phyloP scores from a whole-genome alignment of 768 basidiomycete species.

The Mrakia frigida region DNA sequence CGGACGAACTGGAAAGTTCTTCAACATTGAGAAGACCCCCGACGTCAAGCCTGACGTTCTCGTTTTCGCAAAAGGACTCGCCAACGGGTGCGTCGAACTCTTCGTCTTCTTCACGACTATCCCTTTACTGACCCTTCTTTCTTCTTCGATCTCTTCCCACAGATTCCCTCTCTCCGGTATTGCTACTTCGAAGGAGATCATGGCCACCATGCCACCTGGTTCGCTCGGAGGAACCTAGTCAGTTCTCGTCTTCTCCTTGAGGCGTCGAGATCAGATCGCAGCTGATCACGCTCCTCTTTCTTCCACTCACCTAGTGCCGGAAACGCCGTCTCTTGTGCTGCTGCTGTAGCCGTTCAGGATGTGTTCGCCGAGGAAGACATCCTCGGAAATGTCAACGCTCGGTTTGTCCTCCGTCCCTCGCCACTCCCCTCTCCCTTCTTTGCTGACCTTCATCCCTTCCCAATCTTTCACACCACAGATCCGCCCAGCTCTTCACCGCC shows the following conservation, averaged over 20 bases:
- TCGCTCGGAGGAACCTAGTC: constrained; percentile 57
- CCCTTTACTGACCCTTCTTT: no score
- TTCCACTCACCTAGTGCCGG: constrained; percentile 52
- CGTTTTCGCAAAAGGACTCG: constrained; percentile 71
- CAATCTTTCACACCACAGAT: no score
- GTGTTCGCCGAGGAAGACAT: constrained; percentile 70
- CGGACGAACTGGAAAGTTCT: constrained; percentile 76
- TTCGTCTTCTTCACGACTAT: no score
- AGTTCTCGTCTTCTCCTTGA: no score
- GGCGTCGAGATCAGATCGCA: no score
- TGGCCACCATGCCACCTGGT: constrained; percentile 50
- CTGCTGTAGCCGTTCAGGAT: constrained; percentile 47
- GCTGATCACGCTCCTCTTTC: no score
- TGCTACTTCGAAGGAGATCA: constrained; percentile 70
- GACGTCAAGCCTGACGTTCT: constrained; percentile 83
- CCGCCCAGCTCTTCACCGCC: constrained; percentile 61
- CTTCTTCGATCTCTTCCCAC: no score
- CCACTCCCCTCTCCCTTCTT: not conserved
- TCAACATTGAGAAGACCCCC: constrained; percentile 63
- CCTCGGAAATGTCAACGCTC: constrained; percentile 67
- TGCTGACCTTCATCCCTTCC: not conserved
- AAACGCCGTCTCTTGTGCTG: constrained; percentile 87
- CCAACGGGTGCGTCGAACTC: constrained; percentile 39
- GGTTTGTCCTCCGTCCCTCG: not conserved
- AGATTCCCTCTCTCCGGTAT: constrained; percentile 82